A percentile compares a stretch with the other conserved stretches of the same genome.
Conservation (phyloP, 83 land plant species). For the Picea abies region DNA sequence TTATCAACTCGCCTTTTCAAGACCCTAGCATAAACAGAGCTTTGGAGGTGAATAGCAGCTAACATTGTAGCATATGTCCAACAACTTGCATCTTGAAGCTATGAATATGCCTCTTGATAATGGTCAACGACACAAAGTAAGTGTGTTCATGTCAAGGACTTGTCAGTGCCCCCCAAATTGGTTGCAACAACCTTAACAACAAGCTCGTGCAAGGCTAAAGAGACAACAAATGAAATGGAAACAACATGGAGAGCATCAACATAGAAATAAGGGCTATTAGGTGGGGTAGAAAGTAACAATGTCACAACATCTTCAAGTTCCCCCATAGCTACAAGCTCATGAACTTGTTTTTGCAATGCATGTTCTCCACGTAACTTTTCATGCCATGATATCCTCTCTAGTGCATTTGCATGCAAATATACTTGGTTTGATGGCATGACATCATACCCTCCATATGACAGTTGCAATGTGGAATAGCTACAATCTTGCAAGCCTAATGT, state of each 20-base stretch:
- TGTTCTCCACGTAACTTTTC: too few species aligned
- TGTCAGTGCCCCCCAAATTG: slow-evolving; percentile 94
- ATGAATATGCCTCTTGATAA: too few species aligned
- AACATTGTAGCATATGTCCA: too few species aligned
- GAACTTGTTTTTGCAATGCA: too few species aligned
- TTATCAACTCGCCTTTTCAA: slow-evolving; percentile 94
- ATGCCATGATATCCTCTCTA: too few species aligned
- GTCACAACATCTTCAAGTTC: slow-evolving; percentile 95
- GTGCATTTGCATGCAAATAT: too few species aligned
- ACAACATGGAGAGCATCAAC: slow-evolving; percentile 96
- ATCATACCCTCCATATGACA: too few species aligned
- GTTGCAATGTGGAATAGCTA: too few species aligned
- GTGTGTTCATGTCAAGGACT: slow-evolving; percentile 89
- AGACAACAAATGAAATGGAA: slow-evolving; percentile 92
- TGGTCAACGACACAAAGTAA: slow-evolving; percentile 86
- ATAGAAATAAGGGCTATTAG: slow-evolving; percentile 86
- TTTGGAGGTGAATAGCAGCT: too few species aligned
- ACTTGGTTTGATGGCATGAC: too few species aligned
- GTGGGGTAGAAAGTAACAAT: slow-evolving; percentile 83
- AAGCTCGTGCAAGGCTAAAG: slow-evolving; percentile 88
- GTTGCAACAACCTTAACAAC: slow-evolving; percentile 99
- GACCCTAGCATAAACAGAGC: slow-evolving; percentile 51
- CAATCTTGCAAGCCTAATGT: too few species aligned
- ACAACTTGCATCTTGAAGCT: too few species aligned
- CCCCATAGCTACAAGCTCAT: slow-evolving; percentile 74